Conservation (phyloP, 345 rosid genomes). For the Moricandia arvensis region DNA sequence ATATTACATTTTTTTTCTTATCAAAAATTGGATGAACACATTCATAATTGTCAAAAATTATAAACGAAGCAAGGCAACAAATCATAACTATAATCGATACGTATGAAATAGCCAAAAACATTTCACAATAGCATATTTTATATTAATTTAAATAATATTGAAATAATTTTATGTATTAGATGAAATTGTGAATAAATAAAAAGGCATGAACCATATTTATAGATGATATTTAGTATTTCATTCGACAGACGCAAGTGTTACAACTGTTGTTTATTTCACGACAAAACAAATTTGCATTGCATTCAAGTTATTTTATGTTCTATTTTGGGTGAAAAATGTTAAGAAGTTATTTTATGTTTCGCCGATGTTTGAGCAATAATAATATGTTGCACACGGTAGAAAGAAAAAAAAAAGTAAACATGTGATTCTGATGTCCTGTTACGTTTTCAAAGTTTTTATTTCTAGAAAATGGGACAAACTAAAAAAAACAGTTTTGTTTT, state of each 20-base stretch:
- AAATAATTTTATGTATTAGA: background rate
- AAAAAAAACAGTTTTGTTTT: too few relatives aligned
- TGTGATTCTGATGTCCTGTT: too few relatives aligned
- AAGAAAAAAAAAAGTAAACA: too few relatives aligned
- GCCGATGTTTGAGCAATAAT: too few relatives aligned
- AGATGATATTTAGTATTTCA: background rate
- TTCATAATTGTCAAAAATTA: background rate
- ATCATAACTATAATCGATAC: too few relatives aligned
- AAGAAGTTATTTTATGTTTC: too few relatives aligned
- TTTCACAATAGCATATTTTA: background rate
- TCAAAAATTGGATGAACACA: background rate
- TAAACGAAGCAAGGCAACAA: background rate
- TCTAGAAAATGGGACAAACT: too few relatives aligned
- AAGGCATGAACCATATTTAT: background rate
- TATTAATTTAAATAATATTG: background rate
- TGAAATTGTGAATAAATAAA: background rate
- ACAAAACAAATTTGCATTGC: background rate
- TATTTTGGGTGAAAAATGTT: too few relatives aligned
- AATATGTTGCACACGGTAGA: too few relatives aligned
- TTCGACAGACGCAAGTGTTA: background rate
- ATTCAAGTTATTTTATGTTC: too few relatives aligned
- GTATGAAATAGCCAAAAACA: too few relatives aligned
- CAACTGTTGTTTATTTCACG: background rate
- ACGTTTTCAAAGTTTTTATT: too few relatives aligned
- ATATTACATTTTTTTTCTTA: background rate